Evolutionary conservation across 2,329 filamentous ascomycete species (phyloP).

Genomic region (Hypoxylon sp.): DNA sequence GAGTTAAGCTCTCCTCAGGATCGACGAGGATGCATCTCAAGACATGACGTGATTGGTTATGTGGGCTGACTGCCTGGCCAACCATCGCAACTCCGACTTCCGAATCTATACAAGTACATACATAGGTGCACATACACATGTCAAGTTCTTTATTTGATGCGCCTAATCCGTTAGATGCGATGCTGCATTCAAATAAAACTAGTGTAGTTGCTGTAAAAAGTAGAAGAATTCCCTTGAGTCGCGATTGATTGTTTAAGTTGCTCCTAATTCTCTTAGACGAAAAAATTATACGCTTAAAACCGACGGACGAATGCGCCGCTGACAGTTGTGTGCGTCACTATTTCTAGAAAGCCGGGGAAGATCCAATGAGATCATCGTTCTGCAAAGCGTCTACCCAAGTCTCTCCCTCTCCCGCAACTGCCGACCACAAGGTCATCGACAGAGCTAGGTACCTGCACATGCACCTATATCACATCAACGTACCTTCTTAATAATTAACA

Average conservation of each 20-base stretch:
- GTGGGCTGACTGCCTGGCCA: constrained; percentile 29
- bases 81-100: constrained; percentile 13
- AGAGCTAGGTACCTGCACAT: constrained; percentile 1
- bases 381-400: constrained; percentile 7
- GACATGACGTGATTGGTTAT: constrained; percentile 21
- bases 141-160: no score
- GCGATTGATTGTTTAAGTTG: background rate
- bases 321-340: constrained; percentile 25
- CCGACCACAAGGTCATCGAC: constrained; percentile 35
- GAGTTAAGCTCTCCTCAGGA: constrained; percentile 17
- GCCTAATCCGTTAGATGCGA: no score
- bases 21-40: no score
- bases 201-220: no score
- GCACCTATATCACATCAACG: background rate
- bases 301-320: constrained; percentile 1
- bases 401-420: constrained; percentile 29
- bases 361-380: constrained; percentile 35
- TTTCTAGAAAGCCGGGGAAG: constrained; percentile 23
- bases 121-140: no score
- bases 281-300: background rate
- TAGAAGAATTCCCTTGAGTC: no score
- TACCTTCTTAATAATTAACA: constrained; percentile 1
- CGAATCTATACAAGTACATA: no score
- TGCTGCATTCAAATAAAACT: no score
- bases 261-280: background rate